Evolutionary conservation across 164 flowering plant genomes (phyloP).

Genomic region (Protea cynaroides): DNA sequence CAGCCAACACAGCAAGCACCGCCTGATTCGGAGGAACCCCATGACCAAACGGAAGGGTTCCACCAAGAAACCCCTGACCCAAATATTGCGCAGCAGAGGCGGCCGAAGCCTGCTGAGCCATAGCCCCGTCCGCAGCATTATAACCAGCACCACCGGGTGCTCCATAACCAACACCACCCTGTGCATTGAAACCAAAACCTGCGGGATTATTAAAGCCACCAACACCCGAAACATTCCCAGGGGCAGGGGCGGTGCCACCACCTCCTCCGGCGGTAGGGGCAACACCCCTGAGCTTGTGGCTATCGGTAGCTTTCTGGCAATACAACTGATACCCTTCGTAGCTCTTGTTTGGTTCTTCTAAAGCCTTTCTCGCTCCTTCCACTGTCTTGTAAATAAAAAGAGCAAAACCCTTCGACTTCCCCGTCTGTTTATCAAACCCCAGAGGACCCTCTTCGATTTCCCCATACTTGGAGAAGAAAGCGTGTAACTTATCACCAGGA

Average conservation of each 20-base stretch:
- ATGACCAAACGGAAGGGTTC: conserved; percentile 17
- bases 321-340: conserved; percentile 30
- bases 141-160: no score
- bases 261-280: background rate
- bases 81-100: conserved; percentile 11
- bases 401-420: conserved; percentile 34
- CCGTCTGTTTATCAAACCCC: conserved; percentile 34
- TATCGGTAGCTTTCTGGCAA: conserved; percentile 34
- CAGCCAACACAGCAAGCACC: conserved; percentile 28
- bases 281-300: conserved; percentile 13
- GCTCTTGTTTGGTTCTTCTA: conserved; percentile 32
- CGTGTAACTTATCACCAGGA: conserved; percentile 15
- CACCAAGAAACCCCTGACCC: conserved; percentile 23
- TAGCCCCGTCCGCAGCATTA: conserved; percentile 8
- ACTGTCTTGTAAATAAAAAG: conserved; percentile 30
- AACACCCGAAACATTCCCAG: background rate
- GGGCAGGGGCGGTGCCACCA: background rate
- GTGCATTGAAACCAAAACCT: conserved; percentile 11
- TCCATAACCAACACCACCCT: no score
- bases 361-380: conserved; percentile 31
- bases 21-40: conserved; percentile 21
- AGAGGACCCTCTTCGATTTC: conserved; percentile 40
- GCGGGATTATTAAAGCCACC: conserved; percentile 6
- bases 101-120: conserved; percentile 10
- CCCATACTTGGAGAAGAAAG: conserved; percentile 30